Evolutionary conservation across 805 yeast genomes (phyloP).

Genomic region (Wickerhamomyces canadensis): DNA sequence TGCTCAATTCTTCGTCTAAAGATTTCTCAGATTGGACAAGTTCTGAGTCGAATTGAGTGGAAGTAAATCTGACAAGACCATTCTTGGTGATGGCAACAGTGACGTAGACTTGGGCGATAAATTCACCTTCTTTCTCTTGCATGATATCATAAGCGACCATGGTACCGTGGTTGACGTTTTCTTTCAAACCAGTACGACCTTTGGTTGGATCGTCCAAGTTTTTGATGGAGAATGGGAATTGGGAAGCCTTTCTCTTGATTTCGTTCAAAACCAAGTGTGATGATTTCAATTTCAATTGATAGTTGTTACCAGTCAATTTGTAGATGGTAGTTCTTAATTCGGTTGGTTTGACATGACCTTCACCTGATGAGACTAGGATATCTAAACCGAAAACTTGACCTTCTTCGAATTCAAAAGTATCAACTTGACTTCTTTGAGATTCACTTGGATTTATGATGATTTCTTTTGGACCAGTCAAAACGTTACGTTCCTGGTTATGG

Average conservation of each 20-base stretch:
- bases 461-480: slow-evolving; percentile 69
- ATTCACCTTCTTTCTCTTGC: slow-evolving; percentile 61
- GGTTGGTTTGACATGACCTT: slow-evolving; percentile 59
- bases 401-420: slow-evolving; percentile 60
- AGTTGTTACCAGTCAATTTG: slow-evolving; percentile 65
- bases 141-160: slow-evolving; percentile 64
- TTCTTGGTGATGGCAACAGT: slow-evolving; percentile 72
- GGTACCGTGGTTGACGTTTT: slow-evolving; percentile 62
- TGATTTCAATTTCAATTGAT: slow-evolving; percentile 64
- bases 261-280: slow-evolving; percentile 64
- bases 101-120: slow-evolving; percentile 66
- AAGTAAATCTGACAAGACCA: slow-evolving; percentile 61
- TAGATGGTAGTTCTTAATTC: slow-evolving; percentile 62
- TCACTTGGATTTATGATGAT: slow-evolving; percentile 71
- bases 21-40: slow-evolving; percentile 52
- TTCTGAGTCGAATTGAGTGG: slow-evolving; percentile 44
- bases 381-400: slow-evolving; percentile 78
- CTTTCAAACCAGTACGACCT: slow-evolving; percentile 69
- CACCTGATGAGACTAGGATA: slow-evolving; percentile 55
- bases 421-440: slow-evolving; percentile 57
- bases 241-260: slow-evolving; percentile 57
- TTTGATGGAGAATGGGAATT: slow-evolving; percentile 66
- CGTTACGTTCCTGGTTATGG: slow-evolving; percentile 63
- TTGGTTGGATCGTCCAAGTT: slow-evolving; percentile 63
- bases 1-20: slow-evolving; percentile 42